Conservation (phyloP, 495 filamentous ascomycete species). For the Venustampulla echinocandica region DNA sequence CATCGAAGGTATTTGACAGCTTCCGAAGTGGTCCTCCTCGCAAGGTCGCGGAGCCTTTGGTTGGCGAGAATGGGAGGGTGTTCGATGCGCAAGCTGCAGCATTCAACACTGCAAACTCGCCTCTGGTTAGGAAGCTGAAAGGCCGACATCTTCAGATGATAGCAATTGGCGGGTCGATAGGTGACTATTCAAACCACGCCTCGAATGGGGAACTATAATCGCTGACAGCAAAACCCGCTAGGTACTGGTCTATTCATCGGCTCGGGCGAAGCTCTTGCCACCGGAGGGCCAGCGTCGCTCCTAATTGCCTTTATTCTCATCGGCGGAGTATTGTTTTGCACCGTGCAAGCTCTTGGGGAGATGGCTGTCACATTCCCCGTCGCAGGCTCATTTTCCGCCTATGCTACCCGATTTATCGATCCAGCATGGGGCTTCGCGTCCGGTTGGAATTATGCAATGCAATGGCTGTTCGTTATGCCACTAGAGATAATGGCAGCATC, state of each 20-base stretch:
- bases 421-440: constrained; percentile 96
- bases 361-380: constrained; percentile 77
- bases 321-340: constrained; percentile 84
- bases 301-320: constrained; percentile 79
- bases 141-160: constrained; percentile 93
- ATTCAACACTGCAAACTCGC: constrained; percentile 64
- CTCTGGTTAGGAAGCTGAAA: constrained; percentile 68
- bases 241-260: constrained; percentile 89
- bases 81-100: constrained; percentile 75
- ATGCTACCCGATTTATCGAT: constrained; percentile 85
- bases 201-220: too few species aligned
- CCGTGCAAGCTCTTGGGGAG: constrained; percentile 89
- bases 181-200: constrained; percentile 45
- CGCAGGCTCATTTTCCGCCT: constrained; percentile 88
- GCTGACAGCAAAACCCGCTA: constrained; percentile 29
- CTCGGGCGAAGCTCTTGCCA: constrained; percentile 66
- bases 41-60: background rate
- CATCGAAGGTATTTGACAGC: constrained; percentile 18
- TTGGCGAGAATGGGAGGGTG: constrained; percentile 9
- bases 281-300: constrained; percentile 78
- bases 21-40: constrained; percentile 12
- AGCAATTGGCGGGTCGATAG: constrained; percentile 91
- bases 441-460: constrained; percentile 78
- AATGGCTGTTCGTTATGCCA: constrained; percentile 78
- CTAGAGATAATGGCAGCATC: constrained; percentile 87